These are phyloP conservation scores for Penicillium cinerascens DNA, from an alignment of 495 filamentous ascomycete genomes.

Conservation along the genomic window DNA sequence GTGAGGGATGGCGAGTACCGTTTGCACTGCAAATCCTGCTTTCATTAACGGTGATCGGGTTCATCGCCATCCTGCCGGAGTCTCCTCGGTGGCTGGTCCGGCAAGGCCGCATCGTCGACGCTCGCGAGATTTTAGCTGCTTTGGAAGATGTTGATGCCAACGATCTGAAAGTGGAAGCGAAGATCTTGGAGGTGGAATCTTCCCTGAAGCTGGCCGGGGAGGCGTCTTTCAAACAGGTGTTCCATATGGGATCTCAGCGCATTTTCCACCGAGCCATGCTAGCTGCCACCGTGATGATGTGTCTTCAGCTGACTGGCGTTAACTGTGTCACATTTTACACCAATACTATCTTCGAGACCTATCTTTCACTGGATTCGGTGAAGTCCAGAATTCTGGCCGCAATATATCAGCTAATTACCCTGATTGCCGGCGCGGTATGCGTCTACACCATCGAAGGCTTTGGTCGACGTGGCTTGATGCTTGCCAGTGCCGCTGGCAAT, in stretches of 20 bases:
- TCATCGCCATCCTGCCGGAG: slow-evolving; percentile 57
- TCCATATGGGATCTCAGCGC: slow-evolving; percentile 24
- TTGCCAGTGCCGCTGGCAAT: slow-evolving; percentile 33
- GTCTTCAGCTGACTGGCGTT: slow-evolving; percentile 56
- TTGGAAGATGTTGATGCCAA: slow-evolving; percentile 24
- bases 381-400: slow-evolving; percentile 18
- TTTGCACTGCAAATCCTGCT: slow-evolving; percentile 51
- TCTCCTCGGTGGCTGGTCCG: slow-evolving; percentile 57
- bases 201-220: slow-evolving; percentile 23
- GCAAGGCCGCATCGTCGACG: slow-evolving; percentile 45
- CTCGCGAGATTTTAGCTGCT: slow-evolving; percentile 32
- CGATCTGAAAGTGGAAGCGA: slow-evolving; percentile 19
- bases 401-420: slow-evolving; percentile 14
- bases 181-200: slow-evolving; percentile 33
- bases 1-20: slow-evolving; percentile 44
- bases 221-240: slow-evolving; percentile 7
- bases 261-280: slow-evolving; percentile 21
- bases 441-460: slow-evolving; percentile 21
- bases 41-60: slow-evolving; percentile 51
- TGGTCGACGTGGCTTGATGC: slow-evolving; percentile 20
- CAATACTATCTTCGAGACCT: slow-evolving; percentile 15
- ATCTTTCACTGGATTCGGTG: slow-evolving; percentile 9
- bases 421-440: slow-evolving; percentile 14
- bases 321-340: slow-evolving; percentile 58
- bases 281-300: slow-evolving; percentile 29